Percentiles rank a stretch among this genome's conserved stretches.
Conservation (phyloP, 2,329 filamentous ascomycete genomes). For the Cercospora sojina region DNA sequence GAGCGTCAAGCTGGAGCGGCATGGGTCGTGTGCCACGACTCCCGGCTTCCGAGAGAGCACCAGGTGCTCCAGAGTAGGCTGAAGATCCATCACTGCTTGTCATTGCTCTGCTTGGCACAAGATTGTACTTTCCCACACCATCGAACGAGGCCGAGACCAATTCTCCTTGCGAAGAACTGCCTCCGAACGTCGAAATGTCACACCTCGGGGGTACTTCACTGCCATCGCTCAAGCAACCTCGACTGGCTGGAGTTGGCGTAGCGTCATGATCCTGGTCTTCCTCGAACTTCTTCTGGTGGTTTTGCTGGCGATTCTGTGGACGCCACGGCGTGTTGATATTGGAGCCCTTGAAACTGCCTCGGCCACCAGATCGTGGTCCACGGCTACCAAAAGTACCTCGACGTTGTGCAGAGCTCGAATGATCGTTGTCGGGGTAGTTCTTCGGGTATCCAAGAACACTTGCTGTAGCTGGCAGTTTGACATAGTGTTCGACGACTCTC, state of each 20-base stretch:
- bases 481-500: constrained; percentile 32
- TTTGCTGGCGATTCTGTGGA: not conserved
- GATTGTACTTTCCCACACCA: constrained; percentile 2
- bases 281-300: not conserved
- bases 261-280: constrained; percentile 6
- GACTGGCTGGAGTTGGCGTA: constrained; percentile 15
- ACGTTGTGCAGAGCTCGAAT: not conserved
- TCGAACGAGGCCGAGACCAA: constrained; percentile 5
- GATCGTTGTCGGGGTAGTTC: constrained; percentile 19
- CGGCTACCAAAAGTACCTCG: constrained; percentile 14
- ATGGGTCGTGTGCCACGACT: not conserved
- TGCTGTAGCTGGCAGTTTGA: constrained; percentile 24
- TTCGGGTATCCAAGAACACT: constrained; percentile 26
- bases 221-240: constrained; percentile 6
- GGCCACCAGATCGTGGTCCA: constrained; percentile 17
- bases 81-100: not conserved
- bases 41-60: not conserved
- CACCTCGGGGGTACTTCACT: constrained; percentile 6
- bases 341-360: constrained; percentile 17
- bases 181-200: not conserved
- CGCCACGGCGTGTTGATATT: constrained; percentile 11
- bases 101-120: not conserved
- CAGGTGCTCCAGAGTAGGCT: not conserved
- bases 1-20: not conserved
- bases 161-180: not conserved